Evolutionary conservation across 306 rosid genomes (phyloP).

Genomic region (Urtica urens): DNA sequence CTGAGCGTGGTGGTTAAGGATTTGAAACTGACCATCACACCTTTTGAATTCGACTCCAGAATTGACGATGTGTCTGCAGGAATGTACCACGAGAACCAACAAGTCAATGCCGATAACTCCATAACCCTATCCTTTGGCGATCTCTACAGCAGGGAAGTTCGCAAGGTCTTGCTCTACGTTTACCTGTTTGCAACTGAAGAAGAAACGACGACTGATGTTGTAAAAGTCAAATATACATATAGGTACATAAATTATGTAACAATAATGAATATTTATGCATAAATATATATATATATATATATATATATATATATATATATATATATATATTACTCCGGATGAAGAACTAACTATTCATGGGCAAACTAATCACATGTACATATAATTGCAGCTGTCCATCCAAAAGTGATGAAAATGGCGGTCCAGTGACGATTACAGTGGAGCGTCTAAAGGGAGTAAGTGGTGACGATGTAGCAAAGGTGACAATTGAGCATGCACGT

Average conservation of each 20-base stretch:
- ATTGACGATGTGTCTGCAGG: background rate
- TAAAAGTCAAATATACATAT: background rate
- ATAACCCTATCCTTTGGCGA: slow-evolving; percentile 2
- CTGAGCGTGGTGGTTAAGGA: slow-evolving; percentile 29
- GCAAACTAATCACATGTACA: no score
- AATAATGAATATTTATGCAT: no score
- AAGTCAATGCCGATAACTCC: background rate
- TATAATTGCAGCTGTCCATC: no score
- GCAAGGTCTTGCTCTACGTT: background rate
- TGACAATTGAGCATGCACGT: no score
- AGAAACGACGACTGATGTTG: background rate
- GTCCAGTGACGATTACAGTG: no score
- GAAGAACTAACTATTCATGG: no score
- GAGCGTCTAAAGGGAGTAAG: no score
- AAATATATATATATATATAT: background rate
- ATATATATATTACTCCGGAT: background rate
- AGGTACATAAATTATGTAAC: no score
- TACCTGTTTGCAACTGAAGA: background rate
- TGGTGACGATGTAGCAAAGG: no score
- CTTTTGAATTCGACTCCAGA: background rate
- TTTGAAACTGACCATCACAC: slow-evolving; percentile 9
- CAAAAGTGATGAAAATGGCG: no score
- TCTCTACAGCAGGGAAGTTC: background rate
- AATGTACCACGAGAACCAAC: slow-evolving; percentile 1
- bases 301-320: background rate